Base-by-base conservation (phyloP, 2,329 filamentous ascomycete species). In the Penicillium sp. region DNA sequence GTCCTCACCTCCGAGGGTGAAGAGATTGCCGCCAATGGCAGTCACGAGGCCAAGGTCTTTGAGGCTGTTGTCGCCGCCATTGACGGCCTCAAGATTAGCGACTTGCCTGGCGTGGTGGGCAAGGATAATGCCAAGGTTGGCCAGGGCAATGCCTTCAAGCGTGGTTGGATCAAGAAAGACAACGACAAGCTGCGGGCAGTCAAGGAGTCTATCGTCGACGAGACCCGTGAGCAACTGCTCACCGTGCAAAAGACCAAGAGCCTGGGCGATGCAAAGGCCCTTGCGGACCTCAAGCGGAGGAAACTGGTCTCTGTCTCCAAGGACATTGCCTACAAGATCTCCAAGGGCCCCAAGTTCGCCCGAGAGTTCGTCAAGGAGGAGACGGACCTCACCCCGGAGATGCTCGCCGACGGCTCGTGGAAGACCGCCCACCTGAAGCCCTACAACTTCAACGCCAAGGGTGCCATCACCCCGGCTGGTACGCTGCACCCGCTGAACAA, bases 351-450 rank as follows among this genome's bases (percentile, higher is more conserved):
- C 61, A 96, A 96, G 76, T 99, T 92, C 74, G 91, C 92, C 45
- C 86, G 90, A 51, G 90, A 96, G 78, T 90, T 98, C 65, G 84
- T 90, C 48, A 92, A 96, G 78, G 93, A 98, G 80, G 92, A 96
- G 78, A 97, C 95, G 45, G 95, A 99, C 75, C 81, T 99, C 72
- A 98, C 95, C 11, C 89, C 88, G 54, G 95, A 99, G 59, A 96
- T 99, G 90, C 82, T 99, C 65, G 82, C 88, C 58, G 84, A 83
- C 70, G 94, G 94, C 45, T 86, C 91, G 17, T 99, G 95, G 95
- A 94, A 97, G 82, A 91, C 89, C 42, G 91, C 91, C 8, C 87
- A 88, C 65, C 94, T 98, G 84, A 98, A 91, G 76, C 87, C 88
- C 39, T 91, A 91, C 77, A 91, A 91, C 75, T 91, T 91, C 80